A percentile compares a stretch with the other conserved stretches of the same genome.
Evolutionary conservation across 768 basidiomycete genomes (phyloP).

Genomic region (Rhodotorula babjevae): DNA sequence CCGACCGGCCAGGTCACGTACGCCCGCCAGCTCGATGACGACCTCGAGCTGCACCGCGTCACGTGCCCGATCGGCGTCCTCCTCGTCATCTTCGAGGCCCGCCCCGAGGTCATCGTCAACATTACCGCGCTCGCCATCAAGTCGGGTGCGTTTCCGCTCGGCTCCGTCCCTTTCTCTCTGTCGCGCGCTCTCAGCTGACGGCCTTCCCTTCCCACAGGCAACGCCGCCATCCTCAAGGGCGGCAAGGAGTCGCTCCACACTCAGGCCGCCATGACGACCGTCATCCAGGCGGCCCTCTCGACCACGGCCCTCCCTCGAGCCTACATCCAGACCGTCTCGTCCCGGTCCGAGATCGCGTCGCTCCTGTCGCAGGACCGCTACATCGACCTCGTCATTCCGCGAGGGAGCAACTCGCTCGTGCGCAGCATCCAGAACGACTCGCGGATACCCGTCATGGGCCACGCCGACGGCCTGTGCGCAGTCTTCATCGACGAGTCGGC

Average conservation of each 20-base stretch:
- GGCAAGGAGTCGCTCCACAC: conserved; percentile 91
- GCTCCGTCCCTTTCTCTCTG: not conserved
- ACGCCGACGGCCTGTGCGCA: conserved; percentile 91
- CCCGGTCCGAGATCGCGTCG: conserved; percentile 81
- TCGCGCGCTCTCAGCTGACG: not conserved
- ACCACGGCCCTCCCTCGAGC: conserved; percentile 67
- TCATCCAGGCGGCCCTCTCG: conserved; percentile 71
- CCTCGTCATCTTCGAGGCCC: conserved; percentile 92
- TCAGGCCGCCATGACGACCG: conserved; percentile 65
- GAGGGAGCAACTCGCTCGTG: conserved; percentile 88
- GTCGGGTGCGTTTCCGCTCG: conserved; percentile 61
- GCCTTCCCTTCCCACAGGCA: conserved; percentile 56
- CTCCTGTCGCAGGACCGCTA: conserved; percentile 80
- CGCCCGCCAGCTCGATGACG: conserved; percentile 81
- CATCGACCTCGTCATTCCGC: conserved; percentile 93
- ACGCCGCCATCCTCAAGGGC: conserved; percentile 93
- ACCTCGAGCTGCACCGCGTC: conserved; percentile 81
- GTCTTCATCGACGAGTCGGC: conserved; percentile 84
- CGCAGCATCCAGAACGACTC: conserved; percentile 81
- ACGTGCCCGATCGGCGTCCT: conserved; percentile 95
- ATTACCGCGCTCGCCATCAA: conserved; percentile 94
- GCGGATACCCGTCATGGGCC: conserved; percentile 95
- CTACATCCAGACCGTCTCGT: conserved; percentile 88
- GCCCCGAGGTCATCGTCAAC: conserved; percentile 96
- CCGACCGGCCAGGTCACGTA: conserved; percentile 83